Evolutionary conservation across 2,329 filamentous ascomycete genomes (phyloP), one percentile per base, ranked within the genome.

Genomic region (Neopestalotiopsis sp.): DNA sequence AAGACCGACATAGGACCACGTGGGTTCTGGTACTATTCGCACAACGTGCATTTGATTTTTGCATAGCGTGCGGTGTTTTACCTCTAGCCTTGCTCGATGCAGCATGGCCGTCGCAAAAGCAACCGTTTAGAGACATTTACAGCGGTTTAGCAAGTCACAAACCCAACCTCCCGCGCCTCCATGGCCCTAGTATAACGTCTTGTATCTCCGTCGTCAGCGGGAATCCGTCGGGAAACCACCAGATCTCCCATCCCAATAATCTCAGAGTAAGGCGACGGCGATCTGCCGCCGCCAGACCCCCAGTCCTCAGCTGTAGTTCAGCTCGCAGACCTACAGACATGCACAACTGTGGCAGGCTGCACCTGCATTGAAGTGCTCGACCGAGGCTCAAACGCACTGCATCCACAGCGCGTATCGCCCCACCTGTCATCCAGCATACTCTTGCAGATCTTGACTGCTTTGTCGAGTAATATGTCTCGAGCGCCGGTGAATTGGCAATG

Each of bases 391-490:
- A 20, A 52, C 6, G 45, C 45, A 52, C 45, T 24, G 45, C 45
- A 52, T 52, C 45, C 45, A 52, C 45, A 52, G 45, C 45, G 45
- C 45, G 45, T 52, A 52, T 52, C 45, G 45, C 45, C 45, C 45
- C 45, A 52, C 45, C 17, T 52, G 45, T 24, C 45, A 52, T 9
- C n/a, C 45, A 17, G 45, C 24, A 52, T 52, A 52, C 17, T 52
- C n/a, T 7, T 52, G 45, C 45, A 52, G 45, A 52, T 52, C 45
- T 52, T 52, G 45, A n/a, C 45, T 20, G 17, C 7, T 52, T 52
- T 52, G 45, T 20, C 17, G 45, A n/a, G 45, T 6, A 9, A 17
- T n/a, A 52, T 20, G 17, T 20, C 17, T 52, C 45, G 45, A 20
- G 45, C 45, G n/a, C 45, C 45, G 7, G 45, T 7, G 45, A 17